A percentile compares a stretch with the other conserved stretches of the same genome.
These are phyloP conservation scores for Hymenoscyphus scutula DNA, from an alignment of 2,329 filamentous ascomycete genomes.

Conservation along the genomic window DNA sequence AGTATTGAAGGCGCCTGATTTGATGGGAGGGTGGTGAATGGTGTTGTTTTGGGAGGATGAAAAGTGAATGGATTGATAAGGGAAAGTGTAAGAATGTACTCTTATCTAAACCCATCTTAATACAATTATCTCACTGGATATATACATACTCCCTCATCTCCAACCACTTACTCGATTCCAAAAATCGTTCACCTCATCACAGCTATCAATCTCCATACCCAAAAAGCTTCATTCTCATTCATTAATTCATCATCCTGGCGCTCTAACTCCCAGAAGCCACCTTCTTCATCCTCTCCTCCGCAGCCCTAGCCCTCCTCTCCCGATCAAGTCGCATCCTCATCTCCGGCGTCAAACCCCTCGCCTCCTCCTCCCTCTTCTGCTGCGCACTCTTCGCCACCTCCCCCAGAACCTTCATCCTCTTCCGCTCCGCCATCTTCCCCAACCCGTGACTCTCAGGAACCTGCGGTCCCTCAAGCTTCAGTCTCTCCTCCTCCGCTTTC, in stretches of 20 bases:
- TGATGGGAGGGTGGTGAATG: too few species aligned
- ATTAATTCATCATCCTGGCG: background rate
- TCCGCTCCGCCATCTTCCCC: conserved; percentile 43
- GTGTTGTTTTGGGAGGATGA: too few species aligned
- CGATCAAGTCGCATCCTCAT: conserved; percentile 81
- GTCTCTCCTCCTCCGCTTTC: conserved; percentile 69
- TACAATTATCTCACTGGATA: too few species aligned
- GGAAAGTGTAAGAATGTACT: too few species aligned
- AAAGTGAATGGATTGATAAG: too few species aligned
- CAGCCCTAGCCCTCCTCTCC: conserved; percentile 85
- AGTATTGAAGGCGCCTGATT: too few species aligned
- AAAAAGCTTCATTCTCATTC: background rate
- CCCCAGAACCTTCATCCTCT: conserved; percentile 51
- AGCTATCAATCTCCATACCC: background rate
- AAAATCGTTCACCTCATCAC: too few species aligned
- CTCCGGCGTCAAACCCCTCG: conserved; percentile 80
- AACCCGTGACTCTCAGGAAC: conserved; percentile 42
- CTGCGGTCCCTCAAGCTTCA: conserved; percentile 64
- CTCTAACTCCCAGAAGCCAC: conserved; percentile 10
- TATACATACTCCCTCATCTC: too few species aligned
- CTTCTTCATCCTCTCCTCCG: conserved; percentile 75
- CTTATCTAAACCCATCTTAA: too few species aligned
- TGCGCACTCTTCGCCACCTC: conserved; percentile 69
- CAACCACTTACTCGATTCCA: too few species aligned
- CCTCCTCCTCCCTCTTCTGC: conserved; percentile 80